Base-by-base conservation (phyloP, 148 eudicot species). In the Rhododendron williamsianum region DNA sequence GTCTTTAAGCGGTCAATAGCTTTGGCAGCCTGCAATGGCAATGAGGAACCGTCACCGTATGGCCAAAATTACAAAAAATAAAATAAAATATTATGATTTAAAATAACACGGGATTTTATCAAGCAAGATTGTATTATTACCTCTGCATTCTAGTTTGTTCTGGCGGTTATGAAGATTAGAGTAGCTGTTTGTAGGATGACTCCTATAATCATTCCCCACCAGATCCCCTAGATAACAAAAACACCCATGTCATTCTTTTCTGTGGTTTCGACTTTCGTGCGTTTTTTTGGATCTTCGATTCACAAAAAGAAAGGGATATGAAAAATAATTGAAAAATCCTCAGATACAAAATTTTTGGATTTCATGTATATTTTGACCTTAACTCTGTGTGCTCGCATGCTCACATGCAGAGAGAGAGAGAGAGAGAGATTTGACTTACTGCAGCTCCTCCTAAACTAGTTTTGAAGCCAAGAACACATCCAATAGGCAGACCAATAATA, bases 191-290 rank as follows among this genome's bases (percentile, higher is more conserved):
- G 94, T 45, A 91, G 58, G 15, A 91, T 56, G 15, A 92, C 93
- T 65, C 94, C 93, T 6, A 89, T 60, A 48, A 92, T 87, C 94
- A 90, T 91, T 82, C 94, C 94, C 94, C 93, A 91, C 94, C 94
- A 92, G 79, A 92, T 91, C n/a, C 94, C 94, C 93, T 71, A 76
- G 4, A 46, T 0, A n/a, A n/a, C 12, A 35, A 71, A 71, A 71
- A 36, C 19, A 11, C 5, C 18, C 58, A n/a, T 25, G 58, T 78
- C 3, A 48, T 25, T n/a, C 35, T 5, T 30, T 71, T 71, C 36
- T 9, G 2, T n/a, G 27, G 35, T 69, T 2, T 35, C 36, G 36
- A 35, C 36, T 35, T 69, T 69, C 35, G 27, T 10, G 16, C 36
- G 2, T 69, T 69, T 27, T 11, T 27, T 11, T 35, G 36, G 72